Percentiles rank a stretch among this genome's conserved stretches.
phyloP scores from a whole-genome alignment of 768 basidiomycete species.

The Collybiopsis confluens region DNA sequence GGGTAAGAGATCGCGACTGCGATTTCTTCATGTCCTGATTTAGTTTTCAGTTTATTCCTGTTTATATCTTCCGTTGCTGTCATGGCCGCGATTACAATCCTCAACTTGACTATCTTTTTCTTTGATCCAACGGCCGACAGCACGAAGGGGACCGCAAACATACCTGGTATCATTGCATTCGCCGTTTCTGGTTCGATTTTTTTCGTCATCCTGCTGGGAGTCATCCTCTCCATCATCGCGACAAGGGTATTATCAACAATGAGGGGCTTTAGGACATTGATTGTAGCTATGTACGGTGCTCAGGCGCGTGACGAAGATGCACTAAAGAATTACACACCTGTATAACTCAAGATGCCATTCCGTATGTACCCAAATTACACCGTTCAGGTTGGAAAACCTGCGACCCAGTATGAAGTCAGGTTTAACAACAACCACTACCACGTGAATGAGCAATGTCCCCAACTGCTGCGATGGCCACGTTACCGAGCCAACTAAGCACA shows the following conservation, averaged over 20 bases:
- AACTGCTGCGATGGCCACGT: too few species aligned
- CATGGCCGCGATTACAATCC: slow-evolving; percentile 17
- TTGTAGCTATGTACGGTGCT: slow-evolving; percentile 3
- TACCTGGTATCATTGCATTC: slow-evolving; percentile 3
- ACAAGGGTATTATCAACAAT: neutral
- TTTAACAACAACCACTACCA: too few species aligned
- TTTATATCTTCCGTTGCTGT: slow-evolving; percentile 12
- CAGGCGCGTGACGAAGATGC: neutral
- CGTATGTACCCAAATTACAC: too few species aligned
- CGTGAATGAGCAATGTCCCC: too few species aligned
- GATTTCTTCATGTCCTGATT: too few species aligned
- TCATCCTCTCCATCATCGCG: neutral
- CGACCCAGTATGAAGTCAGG: too few species aligned
- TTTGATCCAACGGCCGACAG: too few species aligned
- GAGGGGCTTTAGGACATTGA: neutral
- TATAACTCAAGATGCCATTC: too few species aligned
- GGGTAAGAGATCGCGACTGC: slow-evolving; percentile 5
- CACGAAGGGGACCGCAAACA: too few species aligned
- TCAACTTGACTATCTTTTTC: slow-evolving; percentile 18
- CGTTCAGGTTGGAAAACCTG: too few species aligned
- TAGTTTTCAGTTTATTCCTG: slow-evolving; percentile 14
- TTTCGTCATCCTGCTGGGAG: neutral
- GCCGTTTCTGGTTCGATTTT: slow-evolving; percentile 3
- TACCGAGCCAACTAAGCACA: too few species aligned
- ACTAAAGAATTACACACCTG: slow-evolving; percentile 3